Base-by-base conservation (phyloP, 2,329 filamentous ascomycete species). In the Thielaviopsis euricoi region DNA sequence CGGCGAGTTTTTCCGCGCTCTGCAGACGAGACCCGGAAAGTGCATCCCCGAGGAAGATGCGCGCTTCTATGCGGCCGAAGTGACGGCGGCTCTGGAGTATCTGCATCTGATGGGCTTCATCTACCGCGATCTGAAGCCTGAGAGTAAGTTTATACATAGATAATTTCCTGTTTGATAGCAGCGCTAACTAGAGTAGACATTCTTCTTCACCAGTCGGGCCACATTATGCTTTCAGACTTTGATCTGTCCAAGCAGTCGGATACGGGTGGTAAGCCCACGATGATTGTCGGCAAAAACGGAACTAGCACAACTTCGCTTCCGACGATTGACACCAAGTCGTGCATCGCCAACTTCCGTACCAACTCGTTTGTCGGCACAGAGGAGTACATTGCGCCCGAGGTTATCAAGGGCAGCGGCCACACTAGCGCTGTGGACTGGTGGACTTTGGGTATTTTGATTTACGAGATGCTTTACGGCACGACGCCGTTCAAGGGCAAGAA, bases 401-500 rank as follows among this genome's bases (percentile, higher is more conserved):
- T 98, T 40, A 98, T 98, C 69, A 97, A 97, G 73, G 93, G 93
- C 46, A 96, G 91, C 67, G 93, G 93, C 23, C 93, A 98, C 71
- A 98, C 93, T 7, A 97, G 91, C 68, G 93, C 93, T 15, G 93
- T 98, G 15, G 93, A 98, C 70, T 98, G 93, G 93, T 98, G 93
- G 93, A 98, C 93, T 0, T 72, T 98, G 56, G 93, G 93, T 21
- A 97, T 98, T 64, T 73, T 98, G 67, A 89, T 98, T 58, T 98
- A 97, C 70, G 93, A 98, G 71, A 98, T 98, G 93, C 77, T 98
- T 40, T 98, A 91, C 73, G 93, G 93, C 58, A 98, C 91, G 0
- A 98, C 93, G 0, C 93, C 93, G 1, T 98, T 98, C 79, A 98
- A 98, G 76, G 93, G 93, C 64, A 97, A 98, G 80, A 98, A 96